Evolutionary conservation across 2,329 filamentous ascomycete genomes (phyloP), one percentile per base, ranked within the genome.

Genomic region (Hypocrella siamensis): DNA sequence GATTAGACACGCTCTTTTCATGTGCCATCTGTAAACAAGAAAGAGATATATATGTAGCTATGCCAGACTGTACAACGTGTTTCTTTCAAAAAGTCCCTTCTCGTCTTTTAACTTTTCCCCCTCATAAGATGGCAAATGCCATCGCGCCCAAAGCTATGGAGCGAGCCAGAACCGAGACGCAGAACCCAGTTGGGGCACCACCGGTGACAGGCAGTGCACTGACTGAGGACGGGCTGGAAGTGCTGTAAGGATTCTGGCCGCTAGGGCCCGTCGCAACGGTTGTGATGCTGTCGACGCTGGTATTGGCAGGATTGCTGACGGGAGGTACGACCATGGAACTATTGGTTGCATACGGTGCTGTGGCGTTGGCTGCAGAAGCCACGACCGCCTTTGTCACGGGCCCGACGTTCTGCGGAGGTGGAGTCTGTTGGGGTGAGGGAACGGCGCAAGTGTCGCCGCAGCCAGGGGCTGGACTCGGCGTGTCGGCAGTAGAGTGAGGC

Each of bases 401-500:
- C 4, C 31, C 15, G 3, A 32, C 18, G n/a, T 36, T 30, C 22
- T 17, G 21, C n/a, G 35, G 28, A 19, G 31, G 31, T 18, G 21
- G 25, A 16, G 33, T 38, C 33, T 22, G 35, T 16, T 32, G 27
- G n/a, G 42, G 35, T 29, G 35, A 34, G 17, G 42, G 42, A 27
- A 39, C 31, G 19, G 35, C 25, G 32, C 35, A 40, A 24, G 35
- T 21, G 17, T 31, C 36, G 27, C 30, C 30, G 21, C 38, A 38
- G 28, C 40, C 42, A 25, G 40, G 42, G 32, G 34, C 31, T 4
- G 47, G 43, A 2, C 41, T 49, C 0, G 47, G 46, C 28, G 36
- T 32, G 24, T 42, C 38, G 11, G 37, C 34, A 22, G 44, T 40
- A n/a, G 41, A 39, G 21, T 46, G 42, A 14, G 48, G 45, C 8